phyloP scores from a whole-genome alignment of 2,329 filamentous ascomycete genomes.

The Phialophora chinensis region DNA sequence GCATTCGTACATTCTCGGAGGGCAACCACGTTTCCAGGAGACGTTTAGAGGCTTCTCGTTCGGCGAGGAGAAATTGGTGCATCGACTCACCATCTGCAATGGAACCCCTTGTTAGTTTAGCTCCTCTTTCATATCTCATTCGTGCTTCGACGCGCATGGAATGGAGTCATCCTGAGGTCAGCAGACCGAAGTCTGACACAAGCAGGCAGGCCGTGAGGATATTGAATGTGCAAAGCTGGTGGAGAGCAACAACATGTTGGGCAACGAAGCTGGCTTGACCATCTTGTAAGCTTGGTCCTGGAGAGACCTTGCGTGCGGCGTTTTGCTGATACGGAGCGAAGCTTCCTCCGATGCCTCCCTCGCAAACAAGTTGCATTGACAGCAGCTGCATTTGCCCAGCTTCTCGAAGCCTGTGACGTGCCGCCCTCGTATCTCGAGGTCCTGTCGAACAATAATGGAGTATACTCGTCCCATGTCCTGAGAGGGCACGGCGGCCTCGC shows the following conservation, averaged over 20 bases:
- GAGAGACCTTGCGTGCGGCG: too few relatives aligned
- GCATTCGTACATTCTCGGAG: slow-evolving; percentile 8
- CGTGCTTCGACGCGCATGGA: not conserved
- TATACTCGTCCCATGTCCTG: slow-evolving; percentile 9
- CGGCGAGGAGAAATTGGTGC: not conserved
- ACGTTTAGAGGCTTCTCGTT: not conserved
- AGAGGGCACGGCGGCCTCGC: not conserved
- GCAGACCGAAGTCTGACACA: not conserved
- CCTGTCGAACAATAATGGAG: slow-evolving; percentile 17
- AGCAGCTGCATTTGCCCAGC: slow-evolving; percentile 7
- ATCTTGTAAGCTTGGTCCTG: not conserved
- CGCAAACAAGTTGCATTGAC: slow-evolving; percentile 8
- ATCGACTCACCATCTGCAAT: not conserved
- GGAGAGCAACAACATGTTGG: not conserved
- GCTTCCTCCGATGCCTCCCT: slow-evolving; percentile 8
- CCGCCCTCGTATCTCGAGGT: slow-evolving; percentile 20
- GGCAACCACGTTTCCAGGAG: slow-evolving; percentile 9
- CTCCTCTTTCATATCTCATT: not conserved
- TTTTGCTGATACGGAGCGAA: not conserved
- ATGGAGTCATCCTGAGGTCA: not conserved
- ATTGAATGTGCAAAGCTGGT: not conserved
- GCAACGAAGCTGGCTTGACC: not conserved
- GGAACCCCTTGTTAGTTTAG: slow-evolving; percentile 1
- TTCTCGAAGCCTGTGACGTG: slow-evolving; percentile 10
- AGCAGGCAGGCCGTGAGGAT: slow-evolving; percentile 5